A percentile compares a stretch with the other conserved stretches of the same genome.
These are phyloP conservation scores for Alopecurus myosuroides DNA, from an alignment of 176 grass and related monocot genomes.

Conservation along the genomic window DNA sequence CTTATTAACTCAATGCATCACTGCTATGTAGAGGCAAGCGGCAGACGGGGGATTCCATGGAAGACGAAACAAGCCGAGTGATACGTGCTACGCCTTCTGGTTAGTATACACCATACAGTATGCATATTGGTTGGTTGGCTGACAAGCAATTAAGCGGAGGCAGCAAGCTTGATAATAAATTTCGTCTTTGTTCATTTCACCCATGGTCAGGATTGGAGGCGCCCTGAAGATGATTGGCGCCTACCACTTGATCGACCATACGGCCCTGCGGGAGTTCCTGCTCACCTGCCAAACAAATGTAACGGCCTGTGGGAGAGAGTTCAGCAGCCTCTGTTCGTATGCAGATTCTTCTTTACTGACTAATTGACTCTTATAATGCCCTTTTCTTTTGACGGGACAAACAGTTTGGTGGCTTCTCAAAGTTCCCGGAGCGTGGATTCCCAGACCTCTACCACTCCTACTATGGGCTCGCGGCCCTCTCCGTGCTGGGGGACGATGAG, in stretches of 20 bases:
- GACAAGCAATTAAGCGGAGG: neutral
- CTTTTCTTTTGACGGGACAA: neutral
- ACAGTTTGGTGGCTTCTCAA: slow-evolving; percentile 80
- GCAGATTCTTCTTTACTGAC: neutral
- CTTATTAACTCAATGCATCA: slow-evolving; percentile 10
- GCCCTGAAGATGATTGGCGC: slow-evolving; percentile 73
- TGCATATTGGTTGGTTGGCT: too few relatives aligned
- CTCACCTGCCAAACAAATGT: slow-evolving; percentile 78
- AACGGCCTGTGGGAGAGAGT: neutral
- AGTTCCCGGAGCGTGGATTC: slow-evolving; percentile 30
- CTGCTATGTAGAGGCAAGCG: slow-evolving; percentile 51
- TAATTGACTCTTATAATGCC: neutral
- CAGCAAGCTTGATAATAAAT: neutral
- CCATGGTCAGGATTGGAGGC: slow-evolving; percentile 63
- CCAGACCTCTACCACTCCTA: slow-evolving; percentile 83
- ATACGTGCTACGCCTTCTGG: slow-evolving; percentile 99
- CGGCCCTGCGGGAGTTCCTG: slow-evolving; percentile 59
- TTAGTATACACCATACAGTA: neutral
- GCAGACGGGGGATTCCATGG: slow-evolving; percentile 81
- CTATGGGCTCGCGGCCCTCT: slow-evolving; percentile 76
- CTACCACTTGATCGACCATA: slow-evolving; percentile 46
- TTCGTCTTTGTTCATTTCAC: neutral
- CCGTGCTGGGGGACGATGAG: slow-evolving; percentile 59
- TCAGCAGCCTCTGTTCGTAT: neutral
- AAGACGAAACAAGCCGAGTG: slow-evolving; percentile 69